Conservation (phyloP, 257 asterid species). For the Orobanche coerulescens region DNA sequence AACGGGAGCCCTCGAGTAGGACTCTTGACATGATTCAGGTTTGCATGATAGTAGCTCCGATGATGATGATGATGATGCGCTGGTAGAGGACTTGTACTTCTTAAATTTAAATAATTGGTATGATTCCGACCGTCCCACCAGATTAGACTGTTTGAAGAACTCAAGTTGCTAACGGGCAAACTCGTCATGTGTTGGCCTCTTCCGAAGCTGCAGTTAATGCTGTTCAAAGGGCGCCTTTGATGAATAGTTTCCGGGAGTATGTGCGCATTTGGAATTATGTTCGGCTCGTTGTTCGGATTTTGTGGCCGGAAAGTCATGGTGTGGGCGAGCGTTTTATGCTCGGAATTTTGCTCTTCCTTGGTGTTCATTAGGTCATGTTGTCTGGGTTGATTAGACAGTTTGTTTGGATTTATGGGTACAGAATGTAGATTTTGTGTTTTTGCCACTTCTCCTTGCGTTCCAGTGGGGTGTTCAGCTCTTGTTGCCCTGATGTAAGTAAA, state of each 20-base stretch:
- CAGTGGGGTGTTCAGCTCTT: constrained; percentile 15
- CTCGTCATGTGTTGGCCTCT: constrained; percentile 12
- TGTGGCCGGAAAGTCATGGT: neutral
- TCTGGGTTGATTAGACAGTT: constrained; percentile 12
- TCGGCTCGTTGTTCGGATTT: neutral
- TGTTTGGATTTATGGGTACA: constrained; percentile 15
- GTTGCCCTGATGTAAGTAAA: constrained; percentile 28
- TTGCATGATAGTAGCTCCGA: neutral
- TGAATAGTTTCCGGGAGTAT: constrained; percentile 15
- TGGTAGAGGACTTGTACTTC: constrained; percentile 7
- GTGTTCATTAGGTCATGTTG: constrained; percentile 5
- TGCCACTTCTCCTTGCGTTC: constrained; percentile 19
- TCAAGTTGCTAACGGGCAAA: neutral
- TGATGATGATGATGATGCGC: neutral
- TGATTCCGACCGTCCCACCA: neutral
- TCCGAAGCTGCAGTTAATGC: constrained; percentile 21
- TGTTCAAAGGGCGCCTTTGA: constrained; percentile 38
- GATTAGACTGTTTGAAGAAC: neutral
- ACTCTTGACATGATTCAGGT: neutral
- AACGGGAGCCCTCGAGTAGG: neutral
- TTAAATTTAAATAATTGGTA: neutral
- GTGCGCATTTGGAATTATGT: neutral
- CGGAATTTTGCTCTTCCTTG: too few species aligned
- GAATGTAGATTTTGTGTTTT: neutral
- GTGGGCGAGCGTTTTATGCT: neutral